A percentile compares a stretch with the other conserved stretches of the same genome.
Conservation (phyloP, 345 rosid genomes). For the Aquilaria sinensis region DNA sequence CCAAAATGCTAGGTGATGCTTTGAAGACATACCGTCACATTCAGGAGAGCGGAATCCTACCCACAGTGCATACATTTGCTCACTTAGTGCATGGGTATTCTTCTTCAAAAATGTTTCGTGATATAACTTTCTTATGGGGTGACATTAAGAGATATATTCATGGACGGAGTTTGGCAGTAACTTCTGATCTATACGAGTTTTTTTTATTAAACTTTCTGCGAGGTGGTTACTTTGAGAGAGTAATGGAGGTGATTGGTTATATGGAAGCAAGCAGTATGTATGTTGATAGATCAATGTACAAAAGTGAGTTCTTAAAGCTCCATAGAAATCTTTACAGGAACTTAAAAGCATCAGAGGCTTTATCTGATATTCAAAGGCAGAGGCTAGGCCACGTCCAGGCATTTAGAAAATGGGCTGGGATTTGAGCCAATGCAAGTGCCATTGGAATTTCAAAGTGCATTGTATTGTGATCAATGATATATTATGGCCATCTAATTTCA, state of each 20-base stretch:
- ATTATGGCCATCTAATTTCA: too few relatives aligned
- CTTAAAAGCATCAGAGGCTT: conserved; percentile 45
- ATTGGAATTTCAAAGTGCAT: too few relatives aligned
- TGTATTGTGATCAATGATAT: too few relatives aligned
- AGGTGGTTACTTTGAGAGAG: conserved; percentile 94
- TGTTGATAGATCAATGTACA: conserved; percentile 51
- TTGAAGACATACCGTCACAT: conserved; percentile 47
- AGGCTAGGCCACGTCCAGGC: conserved; percentile 54
- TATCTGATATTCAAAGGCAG: conserved; percentile 57
- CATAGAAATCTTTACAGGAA: conserved; percentile 67
- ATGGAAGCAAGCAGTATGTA: conserved; percentile 46
- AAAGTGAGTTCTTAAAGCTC: conserved; percentile 60
- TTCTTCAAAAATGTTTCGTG: conserved; percentile 56
- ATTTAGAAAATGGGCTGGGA: conserved; percentile 60
- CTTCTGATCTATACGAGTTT: conserved; percentile 63
- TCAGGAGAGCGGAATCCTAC: conserved; percentile 41
- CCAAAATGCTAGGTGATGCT: conserved; percentile 76
- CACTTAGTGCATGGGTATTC: conserved; percentile 46
- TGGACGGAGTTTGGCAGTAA: conserved; percentile 26
- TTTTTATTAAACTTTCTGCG: conserved; percentile 60
- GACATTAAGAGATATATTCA: conserved; percentile 61
- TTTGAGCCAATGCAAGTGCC: not conserved
- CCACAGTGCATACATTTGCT: conserved; percentile 53
- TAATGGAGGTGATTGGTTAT: conserved; percentile 56
- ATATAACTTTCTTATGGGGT: conserved; percentile 76